Evolutionary conservation across 1,284 basidiomycete genomes (phyloP), one percentile per base, ranked within the genome.

Genomic region (Fomitopsis betulina): DNA sequence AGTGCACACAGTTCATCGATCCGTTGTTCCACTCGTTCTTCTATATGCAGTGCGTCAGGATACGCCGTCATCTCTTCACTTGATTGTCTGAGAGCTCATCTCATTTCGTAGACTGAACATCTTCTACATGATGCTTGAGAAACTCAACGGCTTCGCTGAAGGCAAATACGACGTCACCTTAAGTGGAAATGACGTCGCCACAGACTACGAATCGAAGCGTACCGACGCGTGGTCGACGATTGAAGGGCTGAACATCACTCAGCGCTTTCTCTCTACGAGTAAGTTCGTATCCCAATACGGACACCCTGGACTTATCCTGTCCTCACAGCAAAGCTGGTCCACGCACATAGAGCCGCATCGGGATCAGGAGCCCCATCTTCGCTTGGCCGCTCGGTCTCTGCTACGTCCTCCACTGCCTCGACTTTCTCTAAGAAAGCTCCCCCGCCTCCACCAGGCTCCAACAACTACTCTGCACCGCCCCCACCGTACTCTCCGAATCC

Each of bases 1-100:
- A 98, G 67, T 83, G 91, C 1, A 90, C 92, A 1, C 84, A 89
- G 60, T 98, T 98, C 75, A 93, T 99, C 70, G 91, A 96, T 63
- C 97, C 97, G 1, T 79, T 99, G 15, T 99, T 98, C 83, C 91
- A 98, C 70, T 96, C 94, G 25, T 96, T 96, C 81, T 99, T 94
- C 81, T 99, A 98, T 75, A 98, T 99, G 96, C 95, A 98, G 94
- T 95, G 66, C 68, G 93, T 85, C 49, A 40, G 21, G 6, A 40
- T 53, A 27, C 30, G 15, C 27, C 15, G 6, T 37, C 51, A n/a
- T 19, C 39, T 12, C 3, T 37, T 38, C 9, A 23, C 1, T 37
- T 17, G 13, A 32, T 19, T 27, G 17, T 27, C 2, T 30, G 27
- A 2, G 27, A 4, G 8, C 27, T 30, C 27, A 30, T 30, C 5